Evolutionary conservation across 2,329 filamentous ascomycete genomes (phyloP), one percentile per base, ranked within the genome.

Genomic region (Talaromyces sp.): DNA sequence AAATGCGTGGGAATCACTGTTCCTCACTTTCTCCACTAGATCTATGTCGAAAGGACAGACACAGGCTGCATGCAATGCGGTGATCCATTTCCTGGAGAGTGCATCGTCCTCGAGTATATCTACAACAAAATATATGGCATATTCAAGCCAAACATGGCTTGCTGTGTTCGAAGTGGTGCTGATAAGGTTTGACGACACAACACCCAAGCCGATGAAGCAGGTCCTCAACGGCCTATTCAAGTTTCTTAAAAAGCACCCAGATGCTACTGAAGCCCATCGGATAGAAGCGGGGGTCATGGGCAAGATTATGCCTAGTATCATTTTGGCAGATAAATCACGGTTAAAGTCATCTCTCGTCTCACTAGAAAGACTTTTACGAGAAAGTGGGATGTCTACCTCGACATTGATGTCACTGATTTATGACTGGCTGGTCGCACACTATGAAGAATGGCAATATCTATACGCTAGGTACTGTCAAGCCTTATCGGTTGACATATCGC

Each of bases 161-260:
- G 70, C 75, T 25, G 71, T 78, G 17, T 81, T 81, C 61, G 73
- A 79, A 22, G 70, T 77, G 33, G 79, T 74, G 52, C 70, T 82
- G 61, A 72, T 71, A 64, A 75, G 76, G 37, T 82, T 77, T 68
- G 77, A 80, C 65, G 77, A 79, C 67, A 73, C 75, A 8, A 80
- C 78, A 60, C 74, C 77, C 25, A 82, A 81, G 69, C 76, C 80
- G 25, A 74, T 82, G 70, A 79, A 78, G 68, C 79, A 81, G 65
- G 73, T 83, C 1, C 66, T 83, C 58, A 71, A 74, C 61, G 77
- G 78, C n/a, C 64, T 82, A 63, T 72, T 72, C 43, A 75, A 70
- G 22, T 74, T 78, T 11, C 65, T 79, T 56, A 72, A 67, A 13
- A 75, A 73, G 33, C 70, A 72, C 50, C 69, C 71, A 35, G 67